Evolutionary conservation across 2,329 filamentous ascomycete genomes (phyloP).

Genomic region (Lachnellula occidentalis): DNA sequence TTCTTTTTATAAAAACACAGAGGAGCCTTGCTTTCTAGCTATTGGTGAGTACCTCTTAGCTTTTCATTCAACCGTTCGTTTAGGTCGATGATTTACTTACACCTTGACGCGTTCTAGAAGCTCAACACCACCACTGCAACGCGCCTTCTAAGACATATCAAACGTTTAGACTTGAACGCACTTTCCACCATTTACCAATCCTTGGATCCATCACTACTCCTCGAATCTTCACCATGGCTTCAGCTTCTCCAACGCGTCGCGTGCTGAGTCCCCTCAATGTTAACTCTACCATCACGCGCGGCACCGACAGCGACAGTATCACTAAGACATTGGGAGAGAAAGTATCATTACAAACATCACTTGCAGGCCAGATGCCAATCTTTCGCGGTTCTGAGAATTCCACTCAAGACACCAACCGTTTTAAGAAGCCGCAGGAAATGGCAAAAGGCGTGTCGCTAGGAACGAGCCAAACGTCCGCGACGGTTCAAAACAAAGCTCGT

Average conservation of each 20-base stretch:
- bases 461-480: background rate
- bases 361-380: background rate
- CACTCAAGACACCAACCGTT: too few relatives aligned
- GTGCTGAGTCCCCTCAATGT: constrained; percentile 62
- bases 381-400: too few relatives aligned
- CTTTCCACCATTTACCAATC: background rate
- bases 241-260: constrained; percentile 13
- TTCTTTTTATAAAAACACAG: background rate
- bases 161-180: background rate
- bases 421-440: too few relatives aligned
- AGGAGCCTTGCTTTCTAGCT: background rate
- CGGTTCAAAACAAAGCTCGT: background rate
- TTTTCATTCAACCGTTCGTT: background rate
- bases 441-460: too few relatives aligned
- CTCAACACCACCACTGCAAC: background rate
- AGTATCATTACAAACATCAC: background rate
- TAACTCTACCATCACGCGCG: constrained; percentile 9
- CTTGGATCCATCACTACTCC: background rate
- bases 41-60: background rate
- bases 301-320: background rate
- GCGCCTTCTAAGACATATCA: background rate
- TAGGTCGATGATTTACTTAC: background rate
- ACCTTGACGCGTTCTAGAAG: background rate
- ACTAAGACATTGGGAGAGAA: background rate
- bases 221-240: constrained; percentile 10